A percentile compares a stretch with the other conserved stretches of the same genome.
Conservation (phyloP, 2,329 filamentous ascomycete genomes). For the Exophiala lecanii-corni region DNA sequence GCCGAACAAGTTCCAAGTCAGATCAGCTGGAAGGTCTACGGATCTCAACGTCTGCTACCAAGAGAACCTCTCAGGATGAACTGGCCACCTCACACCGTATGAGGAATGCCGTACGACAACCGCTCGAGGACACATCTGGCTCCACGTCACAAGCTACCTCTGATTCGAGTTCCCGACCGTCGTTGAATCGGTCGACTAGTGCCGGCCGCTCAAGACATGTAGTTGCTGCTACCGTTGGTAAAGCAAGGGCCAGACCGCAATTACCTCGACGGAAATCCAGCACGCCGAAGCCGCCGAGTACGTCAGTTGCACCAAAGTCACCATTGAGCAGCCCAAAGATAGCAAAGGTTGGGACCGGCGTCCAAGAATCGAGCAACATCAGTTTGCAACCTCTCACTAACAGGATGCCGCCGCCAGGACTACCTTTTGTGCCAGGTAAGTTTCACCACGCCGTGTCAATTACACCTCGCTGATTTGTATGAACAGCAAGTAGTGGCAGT, state of each 20-base stretch:
- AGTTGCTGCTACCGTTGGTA: constrained; percentile 12
- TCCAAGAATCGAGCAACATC: background rate
- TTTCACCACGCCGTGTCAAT: background rate
- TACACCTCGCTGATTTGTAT: constrained; percentile 1
- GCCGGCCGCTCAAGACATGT: constrained; percentile 11
- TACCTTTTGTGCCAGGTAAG: constrained; percentile 14
- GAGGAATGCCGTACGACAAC: too few species aligned
- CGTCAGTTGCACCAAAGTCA: constrained; percentile 10
- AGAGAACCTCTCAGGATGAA: too few species aligned
- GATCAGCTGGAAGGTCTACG: too few species aligned
- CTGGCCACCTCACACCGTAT: too few species aligned
- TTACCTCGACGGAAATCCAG: constrained; percentile 21
- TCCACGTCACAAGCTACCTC: constrained; percentile 13
- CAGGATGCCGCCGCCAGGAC: constrained; percentile 11
- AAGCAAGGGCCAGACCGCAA: constrained; percentile 15
- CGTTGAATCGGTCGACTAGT: constrained; percentile 18
- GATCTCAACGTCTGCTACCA: too few species aligned
- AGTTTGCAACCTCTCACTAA: background rate
- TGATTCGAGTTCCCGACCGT: constrained; percentile 14
- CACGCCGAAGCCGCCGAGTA: constrained; percentile 8
- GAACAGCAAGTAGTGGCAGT: constrained; percentile 6
- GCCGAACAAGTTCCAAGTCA: too few species aligned
- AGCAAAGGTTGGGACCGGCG: background rate
- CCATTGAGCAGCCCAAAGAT: background rate
- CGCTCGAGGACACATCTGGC: constrained; percentile 6